These are phyloP conservation scores for Aspergillus ustus DNA, from an alignment of 2,329 filamentous ascomycete genomes.

Conservation along the genomic window DNA sequence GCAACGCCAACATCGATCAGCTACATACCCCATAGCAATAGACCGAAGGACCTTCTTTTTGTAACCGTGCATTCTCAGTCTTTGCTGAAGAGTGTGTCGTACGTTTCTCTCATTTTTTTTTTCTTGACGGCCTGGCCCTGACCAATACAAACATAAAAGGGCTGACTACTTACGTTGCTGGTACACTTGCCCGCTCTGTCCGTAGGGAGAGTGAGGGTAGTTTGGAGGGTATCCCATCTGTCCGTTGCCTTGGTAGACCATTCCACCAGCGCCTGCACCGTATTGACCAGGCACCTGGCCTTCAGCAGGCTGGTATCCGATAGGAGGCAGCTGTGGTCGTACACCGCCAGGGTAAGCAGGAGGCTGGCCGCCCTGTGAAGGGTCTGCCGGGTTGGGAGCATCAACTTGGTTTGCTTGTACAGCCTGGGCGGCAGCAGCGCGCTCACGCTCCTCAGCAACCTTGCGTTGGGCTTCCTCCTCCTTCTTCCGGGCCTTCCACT, in stretches of 20 bases:
- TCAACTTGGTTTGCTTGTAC: slow-evolving; percentile 45
- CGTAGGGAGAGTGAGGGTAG: slow-evolving; percentile 57
- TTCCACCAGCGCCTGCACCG: slow-evolving; percentile 59
- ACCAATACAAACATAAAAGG: slow-evolving; percentile 29
- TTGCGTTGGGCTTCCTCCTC: slow-evolving; percentile 91
- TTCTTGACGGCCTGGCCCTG: slow-evolving; percentile 25
- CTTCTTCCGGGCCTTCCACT: slow-evolving; percentile 99
- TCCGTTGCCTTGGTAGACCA: slow-evolving; percentile 55
- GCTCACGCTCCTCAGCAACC: slow-evolving; percentile 81
- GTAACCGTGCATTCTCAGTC: slow-evolving; percentile 16
- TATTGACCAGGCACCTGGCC: slow-evolving; percentile 65
- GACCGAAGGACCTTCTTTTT: slow-evolving; percentile 24
- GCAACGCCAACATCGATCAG: slow-evolving; percentile 40
- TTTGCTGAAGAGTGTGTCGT: slow-evolving; percentile 11
- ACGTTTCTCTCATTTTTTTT: slow-evolving; percentile 13
- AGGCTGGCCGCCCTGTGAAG: slow-evolving; percentile 45
- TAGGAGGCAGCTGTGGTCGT: slow-evolving; percentile 72
- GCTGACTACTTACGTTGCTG: slow-evolving; percentile 53
- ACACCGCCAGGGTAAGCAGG: slow-evolving; percentile 55
- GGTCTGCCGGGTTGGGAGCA: slow-evolving; percentile 57
- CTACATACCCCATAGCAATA: slow-evolving; percentile 29
- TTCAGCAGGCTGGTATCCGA: slow-evolving; percentile 69
- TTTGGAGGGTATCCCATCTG: slow-evolving; percentile 53
- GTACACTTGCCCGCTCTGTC: slow-evolving; percentile 55
- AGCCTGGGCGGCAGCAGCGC: slow-evolving; percentile 65